Evolutionary conservation across 164 flowering plant species (phyloP).

Genomic region (Berberis vulgaris): DNA sequence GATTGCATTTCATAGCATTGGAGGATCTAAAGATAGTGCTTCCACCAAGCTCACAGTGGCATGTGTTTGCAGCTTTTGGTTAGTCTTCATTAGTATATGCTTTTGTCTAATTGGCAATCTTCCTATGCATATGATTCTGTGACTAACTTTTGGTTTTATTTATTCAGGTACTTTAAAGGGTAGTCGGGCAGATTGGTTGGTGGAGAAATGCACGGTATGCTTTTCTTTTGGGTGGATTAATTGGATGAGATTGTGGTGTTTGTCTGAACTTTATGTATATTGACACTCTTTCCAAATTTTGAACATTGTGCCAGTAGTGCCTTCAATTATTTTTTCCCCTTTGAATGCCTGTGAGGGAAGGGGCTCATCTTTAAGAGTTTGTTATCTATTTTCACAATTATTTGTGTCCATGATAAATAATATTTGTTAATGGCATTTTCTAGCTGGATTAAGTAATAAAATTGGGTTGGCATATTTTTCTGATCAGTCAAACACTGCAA

Average conservation of each 20-base stretch:
- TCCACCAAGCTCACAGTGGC: constrained; percentile 58
- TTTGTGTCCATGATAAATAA: too few relatives aligned
- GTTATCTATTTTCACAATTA: too few relatives aligned
- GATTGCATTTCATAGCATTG: constrained; percentile 59
- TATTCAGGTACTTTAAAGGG: constrained; percentile 77
- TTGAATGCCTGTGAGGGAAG: neutral
- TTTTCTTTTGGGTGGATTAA: neutral
- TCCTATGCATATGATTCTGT: neutral
- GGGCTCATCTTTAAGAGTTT: neutral
- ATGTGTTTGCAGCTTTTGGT: constrained; percentile 91
- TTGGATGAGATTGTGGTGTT: neutral
- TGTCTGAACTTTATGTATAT: neutral
- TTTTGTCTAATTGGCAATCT: neutral
- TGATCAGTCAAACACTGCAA: neutral
- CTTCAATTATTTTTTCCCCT: neutral
- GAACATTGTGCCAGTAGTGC: neutral
- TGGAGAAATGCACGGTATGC: constrained; percentile 95
- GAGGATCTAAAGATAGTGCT: constrained; percentile 48
- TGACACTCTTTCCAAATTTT: neutral
- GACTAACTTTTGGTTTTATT: constrained; percentile 1
- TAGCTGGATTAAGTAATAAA: too few relatives aligned
- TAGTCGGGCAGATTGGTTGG: constrained; percentile 92
- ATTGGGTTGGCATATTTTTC: neutral
- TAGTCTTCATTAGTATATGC: constrained; percentile 12
- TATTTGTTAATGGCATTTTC: too few relatives aligned